These are phyloP conservation scores for Nemophila menziesii DNA, from an alignment of 257 asterid species.

Conservation along the genomic window DNA sequence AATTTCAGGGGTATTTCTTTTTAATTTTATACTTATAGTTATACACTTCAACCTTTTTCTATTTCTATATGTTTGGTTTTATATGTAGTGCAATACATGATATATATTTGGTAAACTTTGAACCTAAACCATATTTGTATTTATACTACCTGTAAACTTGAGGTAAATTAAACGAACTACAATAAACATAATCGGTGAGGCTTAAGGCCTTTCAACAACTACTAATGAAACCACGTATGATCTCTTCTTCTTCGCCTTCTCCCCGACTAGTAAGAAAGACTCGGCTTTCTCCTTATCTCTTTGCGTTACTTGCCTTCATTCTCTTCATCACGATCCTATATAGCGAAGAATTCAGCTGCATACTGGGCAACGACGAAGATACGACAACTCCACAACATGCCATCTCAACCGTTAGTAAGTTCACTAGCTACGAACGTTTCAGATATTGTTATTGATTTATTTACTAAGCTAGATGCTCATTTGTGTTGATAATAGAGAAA, in stretches of 20 bases:
- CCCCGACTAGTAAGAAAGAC: slow-evolving; percentile 13
- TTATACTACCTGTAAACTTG: neutral
- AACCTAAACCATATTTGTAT: slow-evolving; percentile 1
- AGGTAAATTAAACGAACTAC: slow-evolving; percentile 5
- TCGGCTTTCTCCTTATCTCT: slow-evolving; percentile 24
- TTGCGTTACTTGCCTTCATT: slow-evolving; percentile 26
- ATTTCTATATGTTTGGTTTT: neutral
- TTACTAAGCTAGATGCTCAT: neutral
- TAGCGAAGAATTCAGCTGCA: slow-evolving; percentile 27
- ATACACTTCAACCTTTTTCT: too few relatives aligned
- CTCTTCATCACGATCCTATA: slow-evolving; percentile 28
- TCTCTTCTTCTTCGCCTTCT: slow-evolving; percentile 19
- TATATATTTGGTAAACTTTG: neutral
- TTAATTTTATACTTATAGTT: too few relatives aligned
- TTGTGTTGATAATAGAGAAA: slow-evolving; percentile 50
- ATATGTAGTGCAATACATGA: neutral
- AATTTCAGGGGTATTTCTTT: too few relatives aligned
- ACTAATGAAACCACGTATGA: slow-evolving; percentile 21
- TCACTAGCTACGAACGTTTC: neutral
- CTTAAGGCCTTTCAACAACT: neutral
- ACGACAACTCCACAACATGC: slow-evolving; percentile 9
- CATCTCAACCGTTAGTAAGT: slow-evolving; percentile 25
- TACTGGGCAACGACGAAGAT: slow-evolving; percentile 8
- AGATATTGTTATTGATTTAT: neutral
- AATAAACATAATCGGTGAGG: neutral